A percentile compares a stretch with the other conserved stretches of the same genome.
Evolutionary conservation across 495 filamentous ascomycete genomes (phyloP).

Genomic region (Talaromyces liani): DNA sequence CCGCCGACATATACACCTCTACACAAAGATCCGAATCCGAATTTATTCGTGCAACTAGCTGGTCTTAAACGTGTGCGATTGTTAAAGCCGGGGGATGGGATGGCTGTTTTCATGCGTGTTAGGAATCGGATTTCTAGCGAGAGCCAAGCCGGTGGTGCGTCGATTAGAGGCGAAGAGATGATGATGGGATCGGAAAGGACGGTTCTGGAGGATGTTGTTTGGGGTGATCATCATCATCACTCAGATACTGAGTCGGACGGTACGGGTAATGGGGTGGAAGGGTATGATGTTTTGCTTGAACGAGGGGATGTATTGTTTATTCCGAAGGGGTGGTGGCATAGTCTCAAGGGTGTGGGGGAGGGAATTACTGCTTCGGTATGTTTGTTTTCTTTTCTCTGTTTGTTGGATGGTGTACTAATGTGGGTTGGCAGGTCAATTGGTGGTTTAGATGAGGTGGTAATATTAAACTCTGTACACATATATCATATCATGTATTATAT

Average conservation of each 20-base stretch:
- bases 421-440: slow-evolving; percentile 65
- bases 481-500: slow-evolving; percentile 1
- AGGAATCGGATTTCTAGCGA: slow-evolving; percentile 28
- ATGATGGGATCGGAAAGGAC: slow-evolving; percentile 69
- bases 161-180: slow-evolving; percentile 82
- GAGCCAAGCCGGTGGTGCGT: slow-evolving; percentile 26
- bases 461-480: not conserved
- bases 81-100: slow-evolving; percentile 53
- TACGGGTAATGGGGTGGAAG: slow-evolving; percentile 21
- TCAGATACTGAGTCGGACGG: slow-evolving; percentile 10
- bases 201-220: slow-evolving; percentile 61
- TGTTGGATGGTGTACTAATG: slow-evolving; percentile 9
- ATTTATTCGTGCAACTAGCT: slow-evolving; percentile 79
- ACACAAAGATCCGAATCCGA: slow-evolving; percentile 90
- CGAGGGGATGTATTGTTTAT: slow-evolving; percentile 78
- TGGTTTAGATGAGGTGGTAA: slow-evolving; percentile 63
- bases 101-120: slow-evolving; percentile 50
- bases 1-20: slow-evolving; percentile 82
- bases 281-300: slow-evolving; percentile 51
- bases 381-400: slow-evolving; percentile 8
- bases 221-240: slow-evolving; percentile 38
- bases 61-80: slow-evolving; percentile 69
- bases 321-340: slow-evolving; percentile 95
- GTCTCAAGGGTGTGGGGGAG: slow-evolving; percentile 63
- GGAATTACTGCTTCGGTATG: slow-evolving; percentile 61